A percentile compares a stretch with the other conserved stretches of the same genome.
Conservation (phyloP, 2,329 filamentous ascomycete genomes). For the Trichoderma oligosporum region DNA sequence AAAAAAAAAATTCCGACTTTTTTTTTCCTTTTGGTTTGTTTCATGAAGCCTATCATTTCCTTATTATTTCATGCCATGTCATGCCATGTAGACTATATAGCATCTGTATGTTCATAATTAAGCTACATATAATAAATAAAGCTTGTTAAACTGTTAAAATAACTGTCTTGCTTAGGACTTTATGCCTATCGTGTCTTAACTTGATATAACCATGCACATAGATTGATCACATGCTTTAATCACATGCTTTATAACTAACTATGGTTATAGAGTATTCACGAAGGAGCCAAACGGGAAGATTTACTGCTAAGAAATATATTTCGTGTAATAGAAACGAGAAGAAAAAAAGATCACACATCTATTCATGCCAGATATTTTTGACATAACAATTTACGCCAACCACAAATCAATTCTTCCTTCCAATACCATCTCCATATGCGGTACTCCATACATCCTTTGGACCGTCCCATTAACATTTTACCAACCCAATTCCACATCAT, state of each 20-base stretch:
- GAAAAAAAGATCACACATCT: constrained; percentile 24
- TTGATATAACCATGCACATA: no score
- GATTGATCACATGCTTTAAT: no score
- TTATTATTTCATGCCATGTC: constrained; percentile 18
- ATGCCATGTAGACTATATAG: constrained; percentile 26
- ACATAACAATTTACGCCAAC: constrained; percentile 32
- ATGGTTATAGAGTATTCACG: no score
- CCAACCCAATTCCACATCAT: not conserved
- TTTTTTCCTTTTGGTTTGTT: constrained; percentile 7
- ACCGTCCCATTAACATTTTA: not conserved
- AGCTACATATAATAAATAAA: constrained; percentile 9
- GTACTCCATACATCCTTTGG: constrained; percentile 15
- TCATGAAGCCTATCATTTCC: constrained; percentile 12
- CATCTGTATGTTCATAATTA: constrained; percentile 14
- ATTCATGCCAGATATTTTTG: constrained; percentile 34
- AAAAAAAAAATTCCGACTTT: constrained; percentile 13
- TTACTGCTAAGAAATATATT: not conserved
- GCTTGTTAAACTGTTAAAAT: not conserved
- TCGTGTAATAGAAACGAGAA: not conserved
- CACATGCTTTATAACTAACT: no score
- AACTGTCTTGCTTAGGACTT: not conserved
- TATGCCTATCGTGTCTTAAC: not conserved
- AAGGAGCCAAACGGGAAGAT: not conserved
- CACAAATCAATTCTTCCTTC: constrained; percentile 15
- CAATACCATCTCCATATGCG: constrained; percentile 26